Conservation (phyloP, 2,329 filamentous ascomycete genomes). For the Pyricularia sp. region DNA sequence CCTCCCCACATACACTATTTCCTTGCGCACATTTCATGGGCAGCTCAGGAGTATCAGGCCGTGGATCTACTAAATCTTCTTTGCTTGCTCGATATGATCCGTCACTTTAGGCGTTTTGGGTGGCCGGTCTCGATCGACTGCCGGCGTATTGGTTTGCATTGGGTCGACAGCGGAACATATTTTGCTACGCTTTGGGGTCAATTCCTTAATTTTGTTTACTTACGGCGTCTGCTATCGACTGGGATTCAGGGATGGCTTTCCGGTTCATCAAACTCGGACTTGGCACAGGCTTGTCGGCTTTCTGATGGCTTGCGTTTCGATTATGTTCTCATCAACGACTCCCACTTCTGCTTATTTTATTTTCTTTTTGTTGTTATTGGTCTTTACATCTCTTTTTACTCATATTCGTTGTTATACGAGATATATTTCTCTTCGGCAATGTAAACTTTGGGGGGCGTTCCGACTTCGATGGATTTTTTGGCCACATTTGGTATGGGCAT, state of each 20-base stretch:
- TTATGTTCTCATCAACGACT: not conserved
- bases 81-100: not conserved
- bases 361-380: conserved; percentile 2
- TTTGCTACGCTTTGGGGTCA: not conserved
- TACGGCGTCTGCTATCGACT: not conserved
- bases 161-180: not conserved
- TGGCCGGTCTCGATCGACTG: not conserved
- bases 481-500: conserved; percentile 11
- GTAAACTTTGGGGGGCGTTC: conserved; percentile 5
- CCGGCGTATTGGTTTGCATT: not conserved
- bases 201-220: not conserved
- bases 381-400: conserved; percentile 9
- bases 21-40: not conserved
- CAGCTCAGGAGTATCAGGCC: not conserved
- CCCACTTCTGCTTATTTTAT: conserved; percentile 1
- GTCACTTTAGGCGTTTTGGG: not conserved
- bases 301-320: not conserved
- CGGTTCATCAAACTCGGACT: not conserved
- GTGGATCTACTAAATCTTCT: not conserved
- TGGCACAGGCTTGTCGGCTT: not conserved
- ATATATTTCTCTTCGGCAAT: conserved; percentile 8
- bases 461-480: conserved; percentile 4
- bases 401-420: conserved; percentile 9
- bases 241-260: not conserved
- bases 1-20: not conserved